Conservation (phyloP, 371 early-diverging fungal species). For the Mucor lusitanicus region DNA sequence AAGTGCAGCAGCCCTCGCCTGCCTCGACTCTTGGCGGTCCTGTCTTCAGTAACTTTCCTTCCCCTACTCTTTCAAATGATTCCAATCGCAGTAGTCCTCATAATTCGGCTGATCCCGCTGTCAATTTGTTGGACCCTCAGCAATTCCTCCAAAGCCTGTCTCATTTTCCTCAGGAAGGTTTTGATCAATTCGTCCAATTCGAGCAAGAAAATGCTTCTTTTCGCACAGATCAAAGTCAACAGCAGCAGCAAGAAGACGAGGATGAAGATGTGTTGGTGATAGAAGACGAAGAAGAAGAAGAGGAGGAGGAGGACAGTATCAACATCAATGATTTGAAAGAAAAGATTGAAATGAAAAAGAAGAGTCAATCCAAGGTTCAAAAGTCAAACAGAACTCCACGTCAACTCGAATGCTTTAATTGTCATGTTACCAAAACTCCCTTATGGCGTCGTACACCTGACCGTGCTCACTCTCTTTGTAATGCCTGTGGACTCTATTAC, state of each 20-base stretch:
- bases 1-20: constrained; percentile 7
- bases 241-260: not conserved
- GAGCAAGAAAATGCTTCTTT: constrained; percentile 10
- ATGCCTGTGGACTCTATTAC: constrained; percentile 84
- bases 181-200: constrained; percentile 19
- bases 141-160: not conserved
- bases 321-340: constrained; percentile 5
- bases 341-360: constrained; percentile 4
- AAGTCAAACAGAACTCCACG: constrained; percentile 12
- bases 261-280: not conserved
- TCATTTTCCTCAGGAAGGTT: constrained; percentile 11
- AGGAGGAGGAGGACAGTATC: not conserved
- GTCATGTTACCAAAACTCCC: constrained; percentile 77
- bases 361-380: not conserved
- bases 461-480: constrained; percentile 77
- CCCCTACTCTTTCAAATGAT: constrained; percentile 18
- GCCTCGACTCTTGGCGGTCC: constrained; percentile 24
- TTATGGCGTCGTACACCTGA: constrained; percentile 83
- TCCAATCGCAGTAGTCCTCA: constrained; percentile 10
- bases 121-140: constrained; percentile 3
- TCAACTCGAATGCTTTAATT: constrained; percentile 79
- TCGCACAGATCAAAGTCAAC: not conserved
- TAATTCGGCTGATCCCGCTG: not conserved
- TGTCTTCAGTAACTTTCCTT: constrained; percentile 21
- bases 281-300: not conserved